Conservation (phyloP, 2,329 filamentous ascomycete genomes). For the Stachybotrys chlorohalonatus region DNA sequence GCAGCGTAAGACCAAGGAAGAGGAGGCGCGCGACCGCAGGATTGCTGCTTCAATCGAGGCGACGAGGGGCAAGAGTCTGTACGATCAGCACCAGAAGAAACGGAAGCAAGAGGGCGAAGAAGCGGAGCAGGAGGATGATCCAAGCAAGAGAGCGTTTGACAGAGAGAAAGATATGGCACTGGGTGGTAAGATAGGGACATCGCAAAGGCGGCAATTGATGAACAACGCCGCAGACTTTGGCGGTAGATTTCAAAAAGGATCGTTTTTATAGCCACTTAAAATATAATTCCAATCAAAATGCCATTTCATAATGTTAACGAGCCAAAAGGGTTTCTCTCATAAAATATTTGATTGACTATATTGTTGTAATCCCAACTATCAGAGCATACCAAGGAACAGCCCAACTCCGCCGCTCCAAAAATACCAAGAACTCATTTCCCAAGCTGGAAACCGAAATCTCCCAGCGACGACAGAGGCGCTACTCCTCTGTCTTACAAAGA, state of each 20-base stretch:
- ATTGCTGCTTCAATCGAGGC: conserved; percentile 44
- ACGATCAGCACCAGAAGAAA: conserved; percentile 42
- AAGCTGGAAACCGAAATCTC: conserved; percentile 14
- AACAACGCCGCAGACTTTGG: conserved; percentile 74
- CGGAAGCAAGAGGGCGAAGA: conserved; percentile 22
- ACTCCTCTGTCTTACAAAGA: conserved; percentile 9
- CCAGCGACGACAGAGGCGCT: conserved; percentile 12
- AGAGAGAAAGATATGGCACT: conserved; percentile 88
- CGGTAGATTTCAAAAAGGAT: conserved; percentile 72
- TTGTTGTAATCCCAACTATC: conserved; percentile 8
- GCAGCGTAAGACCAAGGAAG: conserved; percentile 39
- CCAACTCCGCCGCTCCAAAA: conserved; percentile 25
- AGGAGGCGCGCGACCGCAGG: conserved; percentile 41
- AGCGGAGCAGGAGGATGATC: conserved; percentile 70
- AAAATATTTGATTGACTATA: background rate
- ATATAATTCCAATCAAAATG: background rate
- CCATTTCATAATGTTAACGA: conserved; percentile 1
- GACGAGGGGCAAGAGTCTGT: conserved; percentile 47
- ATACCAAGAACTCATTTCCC: conserved; percentile 7
- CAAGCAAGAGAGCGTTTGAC: conserved; percentile 82
- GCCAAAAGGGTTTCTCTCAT: too few relatives aligned
- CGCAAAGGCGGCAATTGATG: conserved; percentile 70
- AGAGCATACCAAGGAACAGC: conserved; percentile 15
- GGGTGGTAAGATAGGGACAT: conserved; percentile 59
- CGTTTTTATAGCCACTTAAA: conserved; percentile 34